Base-by-base conservation (phyloP, 1,284 basidiomycete genomes). In the Heliocybe sulcata region DNA sequence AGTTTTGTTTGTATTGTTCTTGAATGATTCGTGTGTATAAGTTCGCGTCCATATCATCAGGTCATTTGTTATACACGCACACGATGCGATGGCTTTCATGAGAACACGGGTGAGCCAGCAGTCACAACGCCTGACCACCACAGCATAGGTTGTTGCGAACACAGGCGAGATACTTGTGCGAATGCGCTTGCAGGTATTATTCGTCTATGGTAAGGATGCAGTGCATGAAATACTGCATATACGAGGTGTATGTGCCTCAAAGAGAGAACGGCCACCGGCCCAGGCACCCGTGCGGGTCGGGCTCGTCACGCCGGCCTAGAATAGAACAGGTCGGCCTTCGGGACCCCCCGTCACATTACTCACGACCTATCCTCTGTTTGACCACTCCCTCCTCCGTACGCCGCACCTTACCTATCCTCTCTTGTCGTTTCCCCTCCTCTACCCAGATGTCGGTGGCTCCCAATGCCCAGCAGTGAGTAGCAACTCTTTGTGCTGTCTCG, bases 361-460 rank as follows among this genome's bases (percentile, higher is more conserved):
- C 38, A n/a, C 38, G 38, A 42, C 9, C 33, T 16, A n/a, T n/a
- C 33, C 9, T 16, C 16, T 35, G 33, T 35, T 35, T 35, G 33
- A 16, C 38, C 19, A 4, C 38, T 9, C 16, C 38, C 19, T 20
- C 38, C 12, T 45, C 23, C 42, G 10, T 45, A 4, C 23, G 19
- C 16, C 4, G 23, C n/a, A 49, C 47, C 12, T 49, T 20, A 49
- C 16, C 12, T 22, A 25, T 8, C 8, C n/a, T 6, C 23, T 25
- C 3, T 26, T 16, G 47, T 49, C 20, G 47, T 23, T 29, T 22
- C 20, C 23, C 20, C 25, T n/a, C 8, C 11, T 49, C 25, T 49
- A n/a, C 47, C 6, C 47, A 49, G 47, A 49, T 49, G 47, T 49
- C 47, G 47, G 47, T 22, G 23, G 47, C 47, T 49, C 9, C 47